Percentiles rank a stretch among this genome's conserved stretches.
Evolutionary conservation across 495 filamentous ascomycete genomes (phyloP).

Genomic region (Talaromyces adpressus): DNA sequence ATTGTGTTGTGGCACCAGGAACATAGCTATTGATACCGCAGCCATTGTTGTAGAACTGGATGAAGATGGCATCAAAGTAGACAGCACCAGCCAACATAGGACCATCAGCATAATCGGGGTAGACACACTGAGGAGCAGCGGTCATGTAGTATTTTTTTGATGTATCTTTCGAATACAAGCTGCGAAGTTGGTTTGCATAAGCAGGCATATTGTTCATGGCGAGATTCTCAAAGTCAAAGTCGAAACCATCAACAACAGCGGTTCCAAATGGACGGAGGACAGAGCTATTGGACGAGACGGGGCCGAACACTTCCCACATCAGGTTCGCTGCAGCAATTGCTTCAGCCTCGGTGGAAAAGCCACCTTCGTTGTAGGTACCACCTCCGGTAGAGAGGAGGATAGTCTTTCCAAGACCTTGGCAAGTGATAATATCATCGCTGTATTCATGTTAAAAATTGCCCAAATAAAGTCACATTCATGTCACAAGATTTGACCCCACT

Average conservation of each 20-base stretch:
- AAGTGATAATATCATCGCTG: conserved; percentile 52
- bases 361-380: conserved; percentile 53
- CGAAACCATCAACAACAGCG: conserved; percentile 63
- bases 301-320: conserved; percentile 65
- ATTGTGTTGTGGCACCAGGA: conserved; percentile 34
- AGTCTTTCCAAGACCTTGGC: conserved; percentile 58
- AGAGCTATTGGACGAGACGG: conserved; percentile 23
- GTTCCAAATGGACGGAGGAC: conserved; percentile 56
- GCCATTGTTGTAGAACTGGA: conserved; percentile 73
- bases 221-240: conserved; percentile 56
- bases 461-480: neutral
- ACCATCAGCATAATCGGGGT: conserved; percentile 55
- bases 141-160: conserved; percentile 53
- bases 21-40: conserved; percentile 53
- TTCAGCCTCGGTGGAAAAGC: conserved; percentile 46
- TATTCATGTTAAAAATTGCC: neutral
- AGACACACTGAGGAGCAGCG: conserved; percentile 61
- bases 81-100: conserved; percentile 46
- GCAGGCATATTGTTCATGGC: conserved; percentile 38
- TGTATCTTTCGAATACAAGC: conserved; percentile 41
- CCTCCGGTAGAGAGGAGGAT: conserved; percentile 65
- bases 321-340: conserved; percentile 49
- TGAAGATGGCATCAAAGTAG: conserved; percentile 56
- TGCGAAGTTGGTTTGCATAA: conserved; percentile 50
- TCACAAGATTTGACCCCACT: conserved; percentile 8